These are phyloP conservation scores for Xylaria cubensis DNA, from an alignment of 495 filamentous ascomycete species.

Conservation along the genomic window DNA sequence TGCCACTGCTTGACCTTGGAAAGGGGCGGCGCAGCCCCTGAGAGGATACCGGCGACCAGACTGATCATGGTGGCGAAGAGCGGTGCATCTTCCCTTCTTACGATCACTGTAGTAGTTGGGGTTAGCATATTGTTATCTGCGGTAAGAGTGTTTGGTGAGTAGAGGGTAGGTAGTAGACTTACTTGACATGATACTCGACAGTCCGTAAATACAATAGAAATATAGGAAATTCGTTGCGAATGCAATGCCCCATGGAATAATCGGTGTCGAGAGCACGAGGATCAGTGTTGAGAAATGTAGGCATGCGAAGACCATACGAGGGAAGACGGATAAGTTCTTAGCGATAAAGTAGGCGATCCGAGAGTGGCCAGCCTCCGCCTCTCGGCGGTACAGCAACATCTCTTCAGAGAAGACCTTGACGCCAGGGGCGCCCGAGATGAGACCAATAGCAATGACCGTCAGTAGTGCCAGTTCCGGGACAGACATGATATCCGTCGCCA, in stretches of 20 bases:
- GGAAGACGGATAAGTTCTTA: constrained; percentile 57
- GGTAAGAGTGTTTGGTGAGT: background rate
- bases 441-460: constrained; percentile 59
- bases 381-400: constrained; percentile 58
- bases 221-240: constrained; percentile 60
- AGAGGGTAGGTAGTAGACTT: background rate
- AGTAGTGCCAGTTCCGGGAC: constrained; percentile 59
- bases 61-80: constrained; percentile 55
- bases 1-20: constrained; percentile 57
- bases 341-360: constrained; percentile 61
- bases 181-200: constrained; percentile 54
- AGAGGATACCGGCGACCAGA: constrained; percentile 56
- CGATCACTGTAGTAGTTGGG: constrained; percentile 41
- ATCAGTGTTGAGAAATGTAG: constrained; percentile 63
- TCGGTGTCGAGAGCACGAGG: constrained; percentile 55
- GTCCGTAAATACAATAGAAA: constrained; percentile 65
- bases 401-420: constrained; percentile 65
- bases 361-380: constrained; percentile 61
- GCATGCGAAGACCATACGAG: constrained; percentile 56
- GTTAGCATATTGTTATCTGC: background rate
- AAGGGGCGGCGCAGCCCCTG: constrained; percentile 58
- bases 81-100: constrained; percentile 55
- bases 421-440: constrained; percentile 58
- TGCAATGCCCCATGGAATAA: constrained; percentile 52
- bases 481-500: constrained; percentile 54